Evolutionary conservation across 805 yeast species (phyloP).

Genomic region (Hanseniaspora lindneri): DNA sequence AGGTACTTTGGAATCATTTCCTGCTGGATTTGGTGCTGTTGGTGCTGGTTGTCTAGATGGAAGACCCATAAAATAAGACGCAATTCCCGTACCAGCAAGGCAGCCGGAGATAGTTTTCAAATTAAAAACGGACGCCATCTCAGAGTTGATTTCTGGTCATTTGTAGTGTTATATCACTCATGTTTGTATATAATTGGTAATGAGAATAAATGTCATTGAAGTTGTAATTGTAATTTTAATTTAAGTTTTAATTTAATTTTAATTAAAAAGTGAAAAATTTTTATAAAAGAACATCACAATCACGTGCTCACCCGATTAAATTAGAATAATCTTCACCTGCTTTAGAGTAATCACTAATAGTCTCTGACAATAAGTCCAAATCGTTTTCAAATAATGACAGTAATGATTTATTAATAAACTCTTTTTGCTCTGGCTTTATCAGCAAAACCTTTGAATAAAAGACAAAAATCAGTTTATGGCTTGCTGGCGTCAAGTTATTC

Average conservation of each 20-base stretch:
- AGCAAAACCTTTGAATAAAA: constrained; percentile 5
- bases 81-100: constrained; percentile 27
- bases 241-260: too few relatives aligned
- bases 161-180: background rate
- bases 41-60: constrained; percentile 1
- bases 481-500: constrained; percentile 5
- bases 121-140: background rate
- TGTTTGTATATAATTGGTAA: too few relatives aligned
- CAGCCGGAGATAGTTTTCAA: constrained; percentile 22
- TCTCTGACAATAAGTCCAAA: background rate
- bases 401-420: background rate
- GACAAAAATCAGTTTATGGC: constrained; percentile 7
- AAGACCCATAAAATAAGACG: constrained; percentile 28
- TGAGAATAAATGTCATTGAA: too few relatives aligned
- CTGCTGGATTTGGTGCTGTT: constrained; percentile 1
- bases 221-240: too few relatives aligned
- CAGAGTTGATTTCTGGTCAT: background rate
- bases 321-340: background rate
- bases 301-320: background rate
- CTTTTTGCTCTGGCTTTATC: background rate
- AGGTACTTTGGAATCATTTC: background rate
- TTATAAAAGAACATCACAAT: background rate
- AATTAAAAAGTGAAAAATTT: too few relatives aligned
- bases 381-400: background rate
- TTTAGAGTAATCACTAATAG: background rate